A percentile compares a stretch with the other conserved stretches of the same genome.
Conservation (phyloP, 2,329 filamentous ascomycete species). For the Diaporthe nobilis region DNA sequence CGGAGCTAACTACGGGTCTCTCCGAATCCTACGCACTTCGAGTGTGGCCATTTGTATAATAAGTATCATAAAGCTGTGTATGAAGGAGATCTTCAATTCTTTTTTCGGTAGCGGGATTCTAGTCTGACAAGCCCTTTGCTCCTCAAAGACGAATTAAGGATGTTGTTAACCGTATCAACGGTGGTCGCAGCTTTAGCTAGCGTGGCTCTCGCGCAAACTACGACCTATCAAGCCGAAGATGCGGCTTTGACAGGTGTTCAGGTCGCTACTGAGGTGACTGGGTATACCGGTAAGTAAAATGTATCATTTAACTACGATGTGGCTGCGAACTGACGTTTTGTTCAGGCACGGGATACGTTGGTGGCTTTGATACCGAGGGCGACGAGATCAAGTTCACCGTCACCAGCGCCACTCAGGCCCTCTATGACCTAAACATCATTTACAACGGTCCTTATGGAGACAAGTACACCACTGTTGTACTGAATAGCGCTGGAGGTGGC, state of each 20-base stretch:
- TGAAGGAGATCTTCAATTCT: neutral
- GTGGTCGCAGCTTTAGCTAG: conserved; percentile 19
- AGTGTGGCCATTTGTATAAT: neutral
- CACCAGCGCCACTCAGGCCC: conserved; percentile 49
- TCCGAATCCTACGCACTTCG: neutral
- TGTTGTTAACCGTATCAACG: neutral
- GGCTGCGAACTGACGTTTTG: neutral
- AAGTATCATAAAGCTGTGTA: neutral
- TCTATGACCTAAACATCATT: conserved; percentile 59
- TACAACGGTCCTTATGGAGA: conserved; percentile 6
- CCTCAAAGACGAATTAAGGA: neutral
- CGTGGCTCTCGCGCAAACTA: conserved; percentile 1
- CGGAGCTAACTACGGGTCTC: conserved; percentile 4
- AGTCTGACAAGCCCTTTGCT: neutral
- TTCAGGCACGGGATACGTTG: conserved; percentile 61
- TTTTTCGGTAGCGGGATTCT: conserved; percentile 15
- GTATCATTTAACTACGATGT: neutral
- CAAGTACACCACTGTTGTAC: conserved; percentile 19
- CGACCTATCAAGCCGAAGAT: conserved; percentile 20
- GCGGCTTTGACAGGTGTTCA: conserved; percentile 9
- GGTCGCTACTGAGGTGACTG: conserved; percentile 17
- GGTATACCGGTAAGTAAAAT: neutral
- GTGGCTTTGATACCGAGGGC: conserved; percentile 57
- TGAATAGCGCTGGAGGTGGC: conserved; percentile 14
- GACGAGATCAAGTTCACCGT: conserved; percentile 62